Base-by-base conservation (phyloP, 306 rosid genomes). In the Sindora glabra region DNA sequence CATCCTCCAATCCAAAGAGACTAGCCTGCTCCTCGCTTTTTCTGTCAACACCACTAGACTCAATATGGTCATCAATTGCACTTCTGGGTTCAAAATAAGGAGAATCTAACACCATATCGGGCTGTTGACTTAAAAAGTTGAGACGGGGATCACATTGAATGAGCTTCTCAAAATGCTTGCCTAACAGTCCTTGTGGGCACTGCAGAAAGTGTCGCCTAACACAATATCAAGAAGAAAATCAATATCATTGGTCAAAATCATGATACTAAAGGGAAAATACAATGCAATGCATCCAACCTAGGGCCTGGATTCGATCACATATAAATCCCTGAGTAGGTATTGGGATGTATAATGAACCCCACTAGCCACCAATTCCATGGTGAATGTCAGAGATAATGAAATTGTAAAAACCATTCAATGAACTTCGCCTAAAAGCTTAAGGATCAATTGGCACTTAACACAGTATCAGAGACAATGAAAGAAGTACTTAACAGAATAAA, bases 101-200 rank as follows among this genome's bases (percentile, higher is more conserved):
- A 68, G 77, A 73, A 44, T 85, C 87, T 66, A 85, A 58, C 62
- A 82, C 90, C 40, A 82, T 48, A 30, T 85, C 96, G 6, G 74
- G 80, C 50, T 76, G 89, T 36, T 85, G 94, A 62, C 90, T 88
- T 18, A 88, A 70, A 33, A 59, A 78, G 64, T 76, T 76, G 69
- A 88, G 89, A 46, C 96, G 89, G 15, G 89, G 89, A 62, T 88
- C 94, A 48, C 96, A 85, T 71, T 88, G 96, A 51, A 88, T 61
- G 33, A 88, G 94, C 79, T 82, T 88, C 77, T 88, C 94, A 17
- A 75, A 88, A 73, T 82, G 96, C 86, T 81, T 88, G 46, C 89
- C 89, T 5, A 85, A 51, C 45, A 76, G 29, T 59, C 87, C 94
- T 49, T 57, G 81, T 1, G 94, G 90, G 26, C 89, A 88, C 75